phyloP scores from a whole-genome alignment of 768 basidiomycete genomes.

The Scleroderma bovista region DNA sequence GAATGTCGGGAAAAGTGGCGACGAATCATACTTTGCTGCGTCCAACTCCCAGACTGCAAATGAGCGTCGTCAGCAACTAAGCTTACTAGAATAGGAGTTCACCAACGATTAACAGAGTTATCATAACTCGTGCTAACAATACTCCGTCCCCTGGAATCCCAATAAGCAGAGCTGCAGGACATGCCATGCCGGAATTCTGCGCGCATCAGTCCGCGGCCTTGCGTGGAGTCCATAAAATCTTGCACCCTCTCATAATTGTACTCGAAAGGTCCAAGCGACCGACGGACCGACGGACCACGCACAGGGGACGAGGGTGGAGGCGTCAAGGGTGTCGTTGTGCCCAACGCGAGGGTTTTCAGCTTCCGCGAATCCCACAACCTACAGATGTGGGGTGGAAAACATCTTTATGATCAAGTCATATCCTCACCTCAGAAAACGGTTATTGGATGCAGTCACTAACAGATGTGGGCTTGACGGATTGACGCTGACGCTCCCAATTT shows the following conservation, averaged over 20 bases:
- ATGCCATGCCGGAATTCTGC: conserved; percentile 67
- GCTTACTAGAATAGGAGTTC: background rate
- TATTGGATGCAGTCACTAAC: conserved; percentile 74
- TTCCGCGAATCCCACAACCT: conserved; percentile 83
- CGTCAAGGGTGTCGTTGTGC: conserved; percentile 17
- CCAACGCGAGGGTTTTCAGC: conserved; percentile 39
- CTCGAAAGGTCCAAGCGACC: conserved; percentile 17
- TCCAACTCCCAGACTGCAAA: conserved; percentile 71
- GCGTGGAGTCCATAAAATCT: conserved; percentile 44
- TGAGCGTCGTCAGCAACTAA: conserved; percentile 6
- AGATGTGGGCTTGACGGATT: conserved; percentile 66
- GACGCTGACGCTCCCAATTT: conserved; percentile 75
- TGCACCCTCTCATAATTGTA: conserved; percentile 40
- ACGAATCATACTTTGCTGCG: conserved; percentile 41
- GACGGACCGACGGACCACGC: background rate
- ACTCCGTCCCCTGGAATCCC: conserved; percentile 75
- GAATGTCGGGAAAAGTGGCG: conserved; percentile 51
- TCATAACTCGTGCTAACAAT: conserved; percentile 87
- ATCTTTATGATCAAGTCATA: background rate
- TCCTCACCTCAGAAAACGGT: conserved; percentile 59
- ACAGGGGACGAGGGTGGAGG: conserved; percentile 21
- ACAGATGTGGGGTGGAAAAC: conserved; percentile 1
- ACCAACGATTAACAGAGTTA: conserved; percentile 65
- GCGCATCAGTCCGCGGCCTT: conserved; percentile 51
- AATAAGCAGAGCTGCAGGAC: conserved; percentile 78